Evolutionary conservation across 1,284 basidiomycete species (phyloP).

Genomic region (Ganoderma meredithae): DNA sequence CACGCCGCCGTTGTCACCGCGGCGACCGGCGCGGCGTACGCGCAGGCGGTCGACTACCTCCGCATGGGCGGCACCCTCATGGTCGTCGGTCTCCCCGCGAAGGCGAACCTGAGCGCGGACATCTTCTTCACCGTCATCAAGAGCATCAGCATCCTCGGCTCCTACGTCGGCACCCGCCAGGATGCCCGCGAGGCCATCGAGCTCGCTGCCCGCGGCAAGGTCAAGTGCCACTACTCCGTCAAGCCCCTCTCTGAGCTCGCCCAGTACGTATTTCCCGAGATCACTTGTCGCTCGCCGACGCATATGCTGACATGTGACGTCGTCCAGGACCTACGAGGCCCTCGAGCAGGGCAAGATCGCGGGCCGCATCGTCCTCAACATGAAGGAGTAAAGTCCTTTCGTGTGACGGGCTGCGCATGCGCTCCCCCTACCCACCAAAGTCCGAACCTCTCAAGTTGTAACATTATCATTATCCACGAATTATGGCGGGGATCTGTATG

Average conservation of each 20-base stretch:
- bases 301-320: conserved; percentile 6
- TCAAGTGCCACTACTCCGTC: conserved; percentile 66
- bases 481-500: conserved; percentile 1
- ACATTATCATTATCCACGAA: not conserved
- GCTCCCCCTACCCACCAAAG: not conserved
- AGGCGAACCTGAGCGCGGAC: conserved; percentile 67
- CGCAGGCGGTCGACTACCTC: conserved; percentile 79
- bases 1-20: conserved; percentile 80
- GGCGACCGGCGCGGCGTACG: conserved; percentile 66
- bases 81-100: conserved; percentile 77
- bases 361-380: conserved; percentile 71
- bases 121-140: conserved; percentile 85
- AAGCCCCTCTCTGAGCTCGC: conserved; percentile 63
- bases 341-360: conserved; percentile 63
- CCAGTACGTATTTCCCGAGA: conserved; percentile 45
- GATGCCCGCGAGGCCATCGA: conserved; percentile 80
- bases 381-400: conserved; percentile 32
- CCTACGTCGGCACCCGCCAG: conserved; percentile 80
- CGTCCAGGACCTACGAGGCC: conserved; percentile 57
- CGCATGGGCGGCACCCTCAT: conserved; percentile 75
- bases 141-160: conserved; percentile 73
- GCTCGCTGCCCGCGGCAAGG: conserved; percentile 76
- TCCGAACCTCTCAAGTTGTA: not conserved
- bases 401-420: not conserved
- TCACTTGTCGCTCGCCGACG: no score